Evolutionary conservation across 2,329 filamentous ascomycete species (phyloP), one percentile per base, ranked within the genome.

Genomic region (Amesomyces nigricolor): DNA sequence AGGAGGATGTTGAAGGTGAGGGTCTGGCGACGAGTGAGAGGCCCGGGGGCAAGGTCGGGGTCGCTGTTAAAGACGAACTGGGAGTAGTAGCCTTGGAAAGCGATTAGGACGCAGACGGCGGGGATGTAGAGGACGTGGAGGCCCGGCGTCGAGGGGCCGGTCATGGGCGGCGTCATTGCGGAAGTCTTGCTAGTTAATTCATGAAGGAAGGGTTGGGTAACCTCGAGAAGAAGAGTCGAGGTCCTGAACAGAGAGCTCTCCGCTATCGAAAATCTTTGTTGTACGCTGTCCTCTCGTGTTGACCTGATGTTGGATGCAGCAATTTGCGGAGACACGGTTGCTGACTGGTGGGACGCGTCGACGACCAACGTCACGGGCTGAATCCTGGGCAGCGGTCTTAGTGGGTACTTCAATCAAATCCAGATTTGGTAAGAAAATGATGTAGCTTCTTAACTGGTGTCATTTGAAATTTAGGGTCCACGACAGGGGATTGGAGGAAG

Each of bases 11-110:
- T 92, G 73, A 91, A 87, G 58, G 78, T 68, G 64, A 81, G 69
- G 11, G 78, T 74, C 68, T 92, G 77, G 54, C 71, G 68, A 54
- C 67, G 70, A 4, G 78, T 78, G 22, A 87, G 74, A 1, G 86
- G 83, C 2, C 81, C 83, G 0, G 83, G 82, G 10, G 76, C 74
- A 59, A 87, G 76, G 60, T 78, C 73, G 2, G 78, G 76, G 35
- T 82, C 77, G 58, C 80, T 72, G 62, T 78, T 70, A 68, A 92
- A 88, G 46, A 92, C 75, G 67, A 77, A 79, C 71, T 92, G 89
- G 4, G 88, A 87, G 47, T 81, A 79, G 73, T 87, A 89, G 58
- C 82, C 81, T 3, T 91, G 78, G 66, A 90, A 88, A 51, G 73
- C 66, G 57, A 91, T 87, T 13, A 92, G 72, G 7, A 76, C 53